Base-by-base conservation (phyloP, 2,329 filamentous ascomycete species). In the Xylaria hypoxylon region DNA sequence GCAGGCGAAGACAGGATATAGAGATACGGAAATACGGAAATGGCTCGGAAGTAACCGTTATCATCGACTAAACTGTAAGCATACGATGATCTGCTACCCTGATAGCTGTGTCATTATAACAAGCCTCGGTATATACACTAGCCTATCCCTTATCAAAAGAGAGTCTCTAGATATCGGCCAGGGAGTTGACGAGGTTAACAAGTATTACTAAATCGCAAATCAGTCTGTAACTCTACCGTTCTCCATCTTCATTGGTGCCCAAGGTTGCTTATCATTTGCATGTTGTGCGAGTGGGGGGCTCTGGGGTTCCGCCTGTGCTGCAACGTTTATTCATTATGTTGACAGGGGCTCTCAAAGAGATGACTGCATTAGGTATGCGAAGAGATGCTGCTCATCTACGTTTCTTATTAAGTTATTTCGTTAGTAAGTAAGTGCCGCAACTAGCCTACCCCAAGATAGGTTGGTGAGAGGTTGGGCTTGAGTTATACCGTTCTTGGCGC, bases 261-360 rank as follows among this genome's bases (percentile, higher is more conserved):
- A n/a, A 31, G 40, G 17, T 47, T 48, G 57, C 62, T 68, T 68
- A 67, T 65, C 65, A 65, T 62, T 24, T 26, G 19, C 52, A 42
- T 42, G 22, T 28, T 42, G 13, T 35, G 52, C 11, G 40, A 31
- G 59, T 59, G 64, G 64, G 56, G 58, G 51, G 38, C n/a, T 35
- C 44, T n/a, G 38, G 38, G 60, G 42, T 51, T 48, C 19, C n/a
- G 22, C 11, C 11, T 17, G 31, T 15, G 44, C 52, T 45, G 17
- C 19, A 44, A 33, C 47, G 48, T 24, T 59, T 8, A 8, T 17
- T 33, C 17, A 42, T 42, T 60, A 57, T 48, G 31, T 47, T 7
- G 44, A 62, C 11, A 56, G 22, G 50, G 38, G 28, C 28, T 31
- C 28, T 31, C 8, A 31, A 15, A 38, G 13, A 17, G 40, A 45